Conservation (phyloP, 371 early-diverging fungal species). For the Mortierella sp. region DNA sequence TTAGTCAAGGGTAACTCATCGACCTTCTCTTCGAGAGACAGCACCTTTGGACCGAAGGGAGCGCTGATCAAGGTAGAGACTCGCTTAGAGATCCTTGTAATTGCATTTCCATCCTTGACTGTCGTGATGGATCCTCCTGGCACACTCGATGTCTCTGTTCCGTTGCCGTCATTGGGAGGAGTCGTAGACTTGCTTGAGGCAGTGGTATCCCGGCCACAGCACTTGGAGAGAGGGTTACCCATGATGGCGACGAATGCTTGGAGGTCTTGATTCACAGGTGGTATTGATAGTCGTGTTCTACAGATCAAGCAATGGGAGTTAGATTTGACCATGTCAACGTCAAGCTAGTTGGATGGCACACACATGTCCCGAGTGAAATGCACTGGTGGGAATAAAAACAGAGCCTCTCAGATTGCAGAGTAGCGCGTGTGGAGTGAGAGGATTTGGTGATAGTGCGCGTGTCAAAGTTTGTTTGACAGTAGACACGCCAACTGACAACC, state of each 20-base stretch:
- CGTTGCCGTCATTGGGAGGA: neutral
- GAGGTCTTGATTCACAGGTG: neutral
- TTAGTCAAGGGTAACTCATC: constrained; percentile 17
- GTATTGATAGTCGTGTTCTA: neutral
- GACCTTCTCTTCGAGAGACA: constrained; percentile 29
- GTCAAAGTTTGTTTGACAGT: no score
- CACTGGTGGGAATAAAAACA: no score
- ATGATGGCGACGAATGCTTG: constrained; percentile 3
- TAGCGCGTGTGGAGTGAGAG: no score
- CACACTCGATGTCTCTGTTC: neutral
- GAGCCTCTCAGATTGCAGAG: no score
- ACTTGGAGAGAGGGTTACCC: constrained; percentile 42
- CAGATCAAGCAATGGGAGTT: no score
- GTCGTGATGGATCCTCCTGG: constrained; percentile 10
- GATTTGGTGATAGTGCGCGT: no score
- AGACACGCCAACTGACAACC: no score
- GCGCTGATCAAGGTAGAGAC: constrained; percentile 13
- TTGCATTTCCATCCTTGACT: constrained; percentile 2
- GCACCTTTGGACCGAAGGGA: neutral
- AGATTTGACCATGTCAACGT: no score
- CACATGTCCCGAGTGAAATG: no score
- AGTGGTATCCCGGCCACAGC: constrained; percentile 26
- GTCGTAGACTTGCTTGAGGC: constrained; percentile 1
- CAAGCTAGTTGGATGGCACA: no score
- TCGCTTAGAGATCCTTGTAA: constrained; percentile 4